These are phyloP conservation scores for Brasilioporus rufonigricans DNA, from an alignment of 768 basidiomycete species.

Conservation along the genomic window DNA sequence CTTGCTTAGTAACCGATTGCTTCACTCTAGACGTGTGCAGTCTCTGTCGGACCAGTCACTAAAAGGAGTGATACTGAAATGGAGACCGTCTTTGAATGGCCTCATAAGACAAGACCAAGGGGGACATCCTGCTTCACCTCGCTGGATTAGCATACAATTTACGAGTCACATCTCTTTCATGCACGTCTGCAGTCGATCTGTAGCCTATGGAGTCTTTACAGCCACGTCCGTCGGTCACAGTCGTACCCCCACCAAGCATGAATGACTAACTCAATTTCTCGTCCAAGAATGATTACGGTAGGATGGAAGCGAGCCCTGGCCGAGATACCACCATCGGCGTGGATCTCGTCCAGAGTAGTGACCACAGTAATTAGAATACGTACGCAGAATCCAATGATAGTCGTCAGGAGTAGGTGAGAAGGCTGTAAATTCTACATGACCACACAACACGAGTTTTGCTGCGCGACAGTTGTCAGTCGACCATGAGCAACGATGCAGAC, in stretches of 20 bases:
- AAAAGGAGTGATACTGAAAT: no score
- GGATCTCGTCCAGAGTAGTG: slow-evolving; percentile 5
- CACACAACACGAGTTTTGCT: slow-evolving; percentile 97
- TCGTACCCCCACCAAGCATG: neutral
- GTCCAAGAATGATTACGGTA: neutral
- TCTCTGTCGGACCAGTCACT: no score
- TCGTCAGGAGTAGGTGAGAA: slow-evolving; percentile 13
- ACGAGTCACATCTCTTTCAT: no score
- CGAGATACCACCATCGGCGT: slow-evolving; percentile 5
- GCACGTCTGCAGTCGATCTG: no score
- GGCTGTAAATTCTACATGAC: slow-evolving; percentile 57
- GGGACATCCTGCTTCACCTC: no score
- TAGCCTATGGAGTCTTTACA: no score
- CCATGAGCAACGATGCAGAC: neutral
- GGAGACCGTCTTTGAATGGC: no score
- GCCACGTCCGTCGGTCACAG: neutral
- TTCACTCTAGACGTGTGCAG: no score
- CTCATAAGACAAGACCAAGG: no score
- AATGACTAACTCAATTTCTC: slow-evolving; percentile 1
- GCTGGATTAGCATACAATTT: no score
- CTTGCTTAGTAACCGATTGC: no score
- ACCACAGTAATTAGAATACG: slow-evolving; percentile 16
- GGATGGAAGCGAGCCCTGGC: neutral
- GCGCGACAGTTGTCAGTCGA: slow-evolving; percentile 13
- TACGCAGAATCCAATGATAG: slow-evolving; percentile 19